phyloP scores from a whole-genome alignment of 257 asterid genomes.

The Nyctanthes arbortristis region DNA sequence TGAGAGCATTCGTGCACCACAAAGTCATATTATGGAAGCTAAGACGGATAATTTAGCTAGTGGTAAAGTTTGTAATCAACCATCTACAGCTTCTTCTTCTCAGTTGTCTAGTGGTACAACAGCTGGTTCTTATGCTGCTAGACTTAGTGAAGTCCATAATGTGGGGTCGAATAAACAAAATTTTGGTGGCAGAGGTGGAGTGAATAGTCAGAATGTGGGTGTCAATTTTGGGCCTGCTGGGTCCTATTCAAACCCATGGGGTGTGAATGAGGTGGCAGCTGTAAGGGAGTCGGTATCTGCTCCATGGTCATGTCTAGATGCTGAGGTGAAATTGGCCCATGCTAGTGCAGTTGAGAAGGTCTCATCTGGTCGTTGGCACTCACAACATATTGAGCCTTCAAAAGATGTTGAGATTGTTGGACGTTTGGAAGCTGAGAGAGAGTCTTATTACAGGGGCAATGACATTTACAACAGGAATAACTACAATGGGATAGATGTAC shows the following conservation, averaged over 20 bases:
- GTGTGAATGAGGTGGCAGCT: conserved; percentile 54
- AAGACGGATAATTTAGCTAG: conserved; percentile 44
- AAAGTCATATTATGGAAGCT: conserved; percentile 42
- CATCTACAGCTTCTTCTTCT: conserved; percentile 45
- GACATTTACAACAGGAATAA: conserved; percentile 24
- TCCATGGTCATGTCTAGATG: conserved; percentile 74
- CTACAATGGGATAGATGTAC: conserved; percentile 37
- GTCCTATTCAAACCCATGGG: conserved; percentile 83
- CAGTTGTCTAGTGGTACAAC: conserved; percentile 46
- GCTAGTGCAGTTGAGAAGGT: conserved; percentile 96
- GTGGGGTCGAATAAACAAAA: conserved; percentile 41
- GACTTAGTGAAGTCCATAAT: conserved; percentile 51
- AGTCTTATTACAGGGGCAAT: conserved; percentile 32
- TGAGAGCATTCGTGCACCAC: conserved; percentile 52
- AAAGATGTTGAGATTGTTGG: conserved; percentile 51
- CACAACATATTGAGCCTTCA: conserved; percentile 49
- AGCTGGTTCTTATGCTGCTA: conserved; percentile 51
- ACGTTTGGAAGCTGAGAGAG: conserved; percentile 40
- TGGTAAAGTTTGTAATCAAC: conserved; percentile 44
- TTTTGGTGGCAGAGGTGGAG: conserved; percentile 40
- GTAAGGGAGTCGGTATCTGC: conserved; percentile 56
- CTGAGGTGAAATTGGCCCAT: conserved; percentile 74
- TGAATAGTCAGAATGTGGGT: conserved; percentile 46
- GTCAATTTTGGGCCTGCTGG: conserved; percentile 53
- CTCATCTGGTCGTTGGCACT: conserved; percentile 93